Conservation (phyloP, 345 rosid genomes). For the Gossypium anomalum region DNA sequence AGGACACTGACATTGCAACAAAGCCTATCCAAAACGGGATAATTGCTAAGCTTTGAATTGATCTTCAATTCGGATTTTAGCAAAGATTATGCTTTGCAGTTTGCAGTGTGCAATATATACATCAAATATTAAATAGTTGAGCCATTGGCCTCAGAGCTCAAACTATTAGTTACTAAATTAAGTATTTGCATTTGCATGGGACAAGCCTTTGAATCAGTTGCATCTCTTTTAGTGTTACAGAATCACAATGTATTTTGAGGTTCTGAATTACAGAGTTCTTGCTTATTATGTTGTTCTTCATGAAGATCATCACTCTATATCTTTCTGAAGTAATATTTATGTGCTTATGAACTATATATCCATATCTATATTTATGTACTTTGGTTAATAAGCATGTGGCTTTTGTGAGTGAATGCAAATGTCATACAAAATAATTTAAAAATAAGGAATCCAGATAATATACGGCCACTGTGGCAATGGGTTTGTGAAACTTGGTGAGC, state of each 20-base stretch:
- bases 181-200: neutral
- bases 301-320: neutral
- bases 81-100: neutral
- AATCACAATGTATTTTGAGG: neutral
- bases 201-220: neutral
- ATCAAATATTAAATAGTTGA: neutral
- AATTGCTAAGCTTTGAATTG: constrained; percentile 43
- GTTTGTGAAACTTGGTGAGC: too few species aligned
- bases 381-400: too few species aligned
- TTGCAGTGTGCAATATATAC: neutral
- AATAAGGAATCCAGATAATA: too few species aligned
- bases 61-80: neutral
- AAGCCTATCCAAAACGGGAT: constrained; percentile 41
- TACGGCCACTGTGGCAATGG: too few species aligned
- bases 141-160: neutral
- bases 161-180: neutral
- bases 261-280: neutral
- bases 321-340: neutral
- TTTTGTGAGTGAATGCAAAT: too few species aligned
- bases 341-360: too few species aligned
- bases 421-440: too few species aligned
- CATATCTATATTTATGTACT: too few species aligned
- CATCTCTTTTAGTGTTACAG: neutral
- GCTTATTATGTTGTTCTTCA: neutral
- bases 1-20: constrained; percentile 35